phyloP scores from a whole-genome alignment of 1,284 basidiomycete genomes.

The Sporisorium sorghi region DNA sequence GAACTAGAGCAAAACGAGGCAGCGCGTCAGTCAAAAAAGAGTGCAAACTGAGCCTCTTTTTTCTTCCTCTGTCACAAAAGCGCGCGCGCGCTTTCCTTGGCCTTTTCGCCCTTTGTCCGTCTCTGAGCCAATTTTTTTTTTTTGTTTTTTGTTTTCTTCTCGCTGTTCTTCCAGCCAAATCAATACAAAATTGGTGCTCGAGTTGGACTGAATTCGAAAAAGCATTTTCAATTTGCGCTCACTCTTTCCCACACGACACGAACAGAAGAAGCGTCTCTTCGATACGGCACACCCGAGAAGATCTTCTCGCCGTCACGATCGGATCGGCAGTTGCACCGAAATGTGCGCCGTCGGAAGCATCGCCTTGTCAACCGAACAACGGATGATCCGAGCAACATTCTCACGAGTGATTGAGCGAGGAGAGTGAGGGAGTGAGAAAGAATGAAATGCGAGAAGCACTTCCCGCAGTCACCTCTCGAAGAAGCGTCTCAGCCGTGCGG shows the following conservation, averaged over 20 bases:
- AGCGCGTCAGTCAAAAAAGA: conserved; percentile 2
- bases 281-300: not conserved
- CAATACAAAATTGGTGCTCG: conserved; percentile 4
- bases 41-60: not conserved
- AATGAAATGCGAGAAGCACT: not conserved
- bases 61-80: not conserved
- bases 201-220: not conserved
- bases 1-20: not conserved
- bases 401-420: too few species aligned
- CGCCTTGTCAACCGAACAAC: not conserved
- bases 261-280: not conserved
- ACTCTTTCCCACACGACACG: conserved; percentile 1
- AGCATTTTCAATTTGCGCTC: not conserved
- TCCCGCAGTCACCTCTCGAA: conserved; percentile 19
- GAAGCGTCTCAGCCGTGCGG: conserved; percentile 13
- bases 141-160: conserved; percentile 10
- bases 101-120: not conserved
- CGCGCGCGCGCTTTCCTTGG: not conserved
- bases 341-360: not conserved
- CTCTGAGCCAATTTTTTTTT: conserved; percentile 11
- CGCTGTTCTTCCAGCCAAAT: conserved; percentile 1
- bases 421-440: too few species aligned
- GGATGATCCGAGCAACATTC: too few species aligned
- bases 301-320: not conserved
- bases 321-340: not conserved